Conservation (phyloP, 345 rosid genomes). For the Corchorus capsularis region DNA sequence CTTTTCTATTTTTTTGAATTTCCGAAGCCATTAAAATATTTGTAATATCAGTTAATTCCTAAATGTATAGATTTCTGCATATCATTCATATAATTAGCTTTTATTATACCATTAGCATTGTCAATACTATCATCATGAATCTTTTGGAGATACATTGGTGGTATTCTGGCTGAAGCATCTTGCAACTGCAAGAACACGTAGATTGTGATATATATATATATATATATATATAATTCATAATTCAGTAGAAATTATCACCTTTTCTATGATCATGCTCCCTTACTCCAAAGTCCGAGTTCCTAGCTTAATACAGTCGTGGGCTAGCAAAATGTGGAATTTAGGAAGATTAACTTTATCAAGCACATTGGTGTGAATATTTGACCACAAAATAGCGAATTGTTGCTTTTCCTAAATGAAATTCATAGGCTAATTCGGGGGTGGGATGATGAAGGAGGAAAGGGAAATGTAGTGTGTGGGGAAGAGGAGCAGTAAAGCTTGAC, state of each 20-base stretch:
- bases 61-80: background rate
- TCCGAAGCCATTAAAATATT: background rate
- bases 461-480: background rate
- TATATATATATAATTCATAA: too few species aligned
- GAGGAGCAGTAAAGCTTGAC: background rate
- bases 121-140: background rate
- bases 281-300: background rate
- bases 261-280: background rate
- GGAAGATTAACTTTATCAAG: background rate
- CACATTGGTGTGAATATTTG: background rate
- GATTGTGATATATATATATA: background rate
- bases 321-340: slow-evolving; percentile 4
- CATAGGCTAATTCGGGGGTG: background rate
- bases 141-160: background rate
- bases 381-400: background rate
- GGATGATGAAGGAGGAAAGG: background rate
- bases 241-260: background rate
- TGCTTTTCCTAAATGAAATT: background rate
- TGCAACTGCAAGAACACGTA: background rate
- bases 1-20: background rate
- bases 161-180: too few species aligned
- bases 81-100: background rate
- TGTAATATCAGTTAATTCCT: too few species aligned
- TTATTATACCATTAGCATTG: background rate
- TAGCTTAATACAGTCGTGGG: background rate